Percentiles rank a stretch among this genome's conserved stretches.
These are phyloP conservation scores for Amylocystis lapponica DNA, from an alignment of 768 basidiomycete species.

Conservation along the genomic window DNA sequence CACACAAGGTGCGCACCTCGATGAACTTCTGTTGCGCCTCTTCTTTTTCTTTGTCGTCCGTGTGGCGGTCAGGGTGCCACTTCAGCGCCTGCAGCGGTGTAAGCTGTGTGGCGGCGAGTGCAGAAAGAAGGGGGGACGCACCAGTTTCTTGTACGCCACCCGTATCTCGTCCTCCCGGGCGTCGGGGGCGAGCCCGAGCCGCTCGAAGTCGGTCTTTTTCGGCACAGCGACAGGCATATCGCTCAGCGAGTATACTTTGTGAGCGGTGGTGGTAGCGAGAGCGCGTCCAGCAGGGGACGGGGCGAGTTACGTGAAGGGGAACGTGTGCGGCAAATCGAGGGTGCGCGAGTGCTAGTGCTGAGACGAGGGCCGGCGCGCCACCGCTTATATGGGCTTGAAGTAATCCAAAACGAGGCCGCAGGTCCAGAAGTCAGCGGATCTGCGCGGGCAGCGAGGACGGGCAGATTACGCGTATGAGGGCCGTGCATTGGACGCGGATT, in stretches of 20 bases:
- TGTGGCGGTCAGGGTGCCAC: conserved; percentile 67
- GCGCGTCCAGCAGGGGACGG: not conserved
- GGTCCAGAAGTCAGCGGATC: conserved; percentile 3
- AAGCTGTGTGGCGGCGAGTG: conserved; percentile 18
- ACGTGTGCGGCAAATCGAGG: not conserved
- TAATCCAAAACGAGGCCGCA: conserved; percentile 6
- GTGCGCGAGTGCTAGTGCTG: not conserved
- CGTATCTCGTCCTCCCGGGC: conserved; percentile 49
- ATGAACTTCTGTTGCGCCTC: conserved; percentile 50
- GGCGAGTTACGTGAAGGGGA: conserved; percentile 1
- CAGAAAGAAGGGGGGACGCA: conserved; percentile 25
- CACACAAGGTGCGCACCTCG: conserved; percentile 34
- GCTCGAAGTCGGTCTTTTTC: conserved; percentile 28
- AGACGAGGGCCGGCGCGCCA: not conserved
- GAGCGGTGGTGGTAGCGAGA: not conserved
- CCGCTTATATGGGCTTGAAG: conserved; percentile 5
- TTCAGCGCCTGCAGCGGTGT: conserved; percentile 42
- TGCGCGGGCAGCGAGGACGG: not conserved
- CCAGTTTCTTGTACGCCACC: conserved; percentile 58
- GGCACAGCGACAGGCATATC: conserved; percentile 17
- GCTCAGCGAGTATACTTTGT: no score
- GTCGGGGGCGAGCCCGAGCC: conserved; percentile 41
- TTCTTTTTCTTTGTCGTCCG: conserved; percentile 47
- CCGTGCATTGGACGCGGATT: not conserved
- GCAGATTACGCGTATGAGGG: not conserved